Conservation (phyloP, 768 basidiomycete species). For the Pholiota molesta region DNA sequence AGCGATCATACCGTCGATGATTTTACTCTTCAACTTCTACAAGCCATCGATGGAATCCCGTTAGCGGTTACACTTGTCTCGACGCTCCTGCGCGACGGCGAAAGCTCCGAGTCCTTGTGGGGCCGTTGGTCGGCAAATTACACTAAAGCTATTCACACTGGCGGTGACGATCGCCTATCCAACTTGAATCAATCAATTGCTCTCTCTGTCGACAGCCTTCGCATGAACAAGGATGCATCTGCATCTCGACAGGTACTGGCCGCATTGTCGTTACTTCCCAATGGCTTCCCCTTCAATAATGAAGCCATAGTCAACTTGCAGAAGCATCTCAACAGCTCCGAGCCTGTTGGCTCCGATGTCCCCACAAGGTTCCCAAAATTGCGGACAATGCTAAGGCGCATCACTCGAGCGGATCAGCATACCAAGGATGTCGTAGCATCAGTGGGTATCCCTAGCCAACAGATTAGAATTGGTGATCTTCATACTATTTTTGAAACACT, state of each 20-base stretch:
- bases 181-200: conserved; percentile 32
- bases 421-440: no score
- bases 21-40: conserved; percentile 25
- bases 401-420: no score
- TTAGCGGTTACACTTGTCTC: conserved; percentile 35
- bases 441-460: no score
- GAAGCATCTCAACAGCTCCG: not conserved
- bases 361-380: no score
- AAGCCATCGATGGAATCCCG: conserved; percentile 34
- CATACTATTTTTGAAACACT: not conserved
- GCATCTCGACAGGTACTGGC: conserved; percentile 33
- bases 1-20: conserved; percentile 19
- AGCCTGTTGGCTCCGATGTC: not conserved
- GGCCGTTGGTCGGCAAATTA: conserved; percentile 33
- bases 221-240: conserved; percentile 27
- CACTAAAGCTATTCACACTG: conserved; percentile 29
- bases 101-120: no score
- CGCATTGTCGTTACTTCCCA: conserved; percentile 31
- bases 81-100: conserved; percentile 32
- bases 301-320: no score
- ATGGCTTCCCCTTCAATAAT: no score
- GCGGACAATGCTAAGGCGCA: no score
- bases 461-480: not conserved
- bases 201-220: conserved; percentile 31
- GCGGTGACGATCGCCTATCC: conserved; percentile 29